A percentile compares a stretch with the other conserved stretches of the same genome.
phyloP scores from a whole-genome alignment of 805 yeast species.

The Metschnikowia arizonensis region DNA sequence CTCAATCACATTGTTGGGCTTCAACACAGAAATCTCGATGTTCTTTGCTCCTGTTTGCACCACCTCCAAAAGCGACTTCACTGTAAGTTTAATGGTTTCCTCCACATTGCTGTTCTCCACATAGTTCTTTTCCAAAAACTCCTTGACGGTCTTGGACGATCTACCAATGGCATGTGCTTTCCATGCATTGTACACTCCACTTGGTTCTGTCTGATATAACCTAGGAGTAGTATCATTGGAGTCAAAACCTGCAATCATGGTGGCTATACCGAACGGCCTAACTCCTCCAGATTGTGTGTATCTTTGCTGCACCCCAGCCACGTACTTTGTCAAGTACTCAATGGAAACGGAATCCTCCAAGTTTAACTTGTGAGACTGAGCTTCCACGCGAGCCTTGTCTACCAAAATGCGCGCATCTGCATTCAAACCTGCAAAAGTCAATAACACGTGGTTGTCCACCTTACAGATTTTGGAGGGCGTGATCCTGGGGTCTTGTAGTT shows the following conservation, averaged over 20 bases:
- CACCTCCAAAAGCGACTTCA: constrained; percentile 86
- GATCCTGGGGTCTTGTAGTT: constrained; percentile 92
- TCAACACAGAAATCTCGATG: constrained; percentile 86
- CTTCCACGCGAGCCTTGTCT: constrained; percentile 94
- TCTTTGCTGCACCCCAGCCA: constrained; percentile 97
- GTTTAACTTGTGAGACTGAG: constrained; percentile 91
- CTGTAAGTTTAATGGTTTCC: constrained; percentile 73
- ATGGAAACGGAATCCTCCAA: constrained; percentile 90
- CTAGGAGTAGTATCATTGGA: constrained; percentile 75
- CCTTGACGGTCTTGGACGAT: constrained; percentile 91
- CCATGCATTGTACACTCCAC: constrained; percentile 97
- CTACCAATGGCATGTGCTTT: constrained; percentile 96
- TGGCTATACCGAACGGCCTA: constrained; percentile 95
- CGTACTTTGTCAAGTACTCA: constrained; percentile 87
- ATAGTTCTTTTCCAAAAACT: constrained; percentile 88
- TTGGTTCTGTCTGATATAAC: constrained; percentile 93
- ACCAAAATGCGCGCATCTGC: constrained; percentile 97
- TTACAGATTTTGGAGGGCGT: constrained; percentile 93
- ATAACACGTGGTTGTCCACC: constrained; percentile 82
- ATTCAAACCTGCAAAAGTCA: constrained; percentile 95
- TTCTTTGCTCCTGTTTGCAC: constrained; percentile 98
- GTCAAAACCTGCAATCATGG: constrained; percentile 94
- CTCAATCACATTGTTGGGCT: constrained; percentile 59
- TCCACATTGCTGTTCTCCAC: constrained; percentile 57
- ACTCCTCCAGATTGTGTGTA: constrained; percentile 99